Percentiles rank a stretch among this genome's conserved stretches.
Conservation (phyloP, 768 basidiomycete species). For the Pholiota microspora region DNA sequence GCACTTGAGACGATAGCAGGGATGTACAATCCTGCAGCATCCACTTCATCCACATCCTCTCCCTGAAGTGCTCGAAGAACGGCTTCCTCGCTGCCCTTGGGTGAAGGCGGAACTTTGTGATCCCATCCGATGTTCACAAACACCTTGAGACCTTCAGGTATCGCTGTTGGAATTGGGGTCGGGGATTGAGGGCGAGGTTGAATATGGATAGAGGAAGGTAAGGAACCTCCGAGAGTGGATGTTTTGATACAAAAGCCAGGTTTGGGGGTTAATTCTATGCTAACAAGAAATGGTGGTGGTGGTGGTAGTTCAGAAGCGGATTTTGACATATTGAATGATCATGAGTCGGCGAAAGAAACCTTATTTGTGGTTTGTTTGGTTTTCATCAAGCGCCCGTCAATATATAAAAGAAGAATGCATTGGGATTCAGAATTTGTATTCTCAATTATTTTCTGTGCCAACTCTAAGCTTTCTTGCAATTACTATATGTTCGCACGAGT, state of each 20-base stretch:
- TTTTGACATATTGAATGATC: neutral
- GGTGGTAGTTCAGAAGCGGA: neutral
- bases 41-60: slow-evolving; percentile 39
- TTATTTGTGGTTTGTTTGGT: no score
- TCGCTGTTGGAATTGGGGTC: slow-evolving; percentile 24
- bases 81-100: slow-evolving; percentile 52
- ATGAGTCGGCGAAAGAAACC: no score
- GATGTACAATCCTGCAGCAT: slow-evolving; percentile 52
- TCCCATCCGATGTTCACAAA: slow-evolving; percentile 80
- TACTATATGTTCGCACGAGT: no score
- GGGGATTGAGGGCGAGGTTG: slow-evolving; percentile 18
- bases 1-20: slow-evolving; percentile 70
- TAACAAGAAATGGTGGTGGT: neutral
- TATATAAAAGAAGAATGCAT: no score
- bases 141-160: slow-evolving; percentile 55
- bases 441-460: no score
- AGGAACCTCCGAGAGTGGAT: slow-evolving; percentile 36
- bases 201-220: slow-evolving; percentile 21
- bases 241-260: slow-evolving; percentile 77
- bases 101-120: slow-evolving; percentile 63
- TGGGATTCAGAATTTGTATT: no score
- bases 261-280: slow-evolving; percentile 34
- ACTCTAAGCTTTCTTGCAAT: no score
- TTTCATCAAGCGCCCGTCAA: no score
- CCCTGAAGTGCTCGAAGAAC: slow-evolving; percentile 58